phyloP scores from a whole-genome alignment of 306 rosid genomes.

The Trichosanthes truncata region DNA sequence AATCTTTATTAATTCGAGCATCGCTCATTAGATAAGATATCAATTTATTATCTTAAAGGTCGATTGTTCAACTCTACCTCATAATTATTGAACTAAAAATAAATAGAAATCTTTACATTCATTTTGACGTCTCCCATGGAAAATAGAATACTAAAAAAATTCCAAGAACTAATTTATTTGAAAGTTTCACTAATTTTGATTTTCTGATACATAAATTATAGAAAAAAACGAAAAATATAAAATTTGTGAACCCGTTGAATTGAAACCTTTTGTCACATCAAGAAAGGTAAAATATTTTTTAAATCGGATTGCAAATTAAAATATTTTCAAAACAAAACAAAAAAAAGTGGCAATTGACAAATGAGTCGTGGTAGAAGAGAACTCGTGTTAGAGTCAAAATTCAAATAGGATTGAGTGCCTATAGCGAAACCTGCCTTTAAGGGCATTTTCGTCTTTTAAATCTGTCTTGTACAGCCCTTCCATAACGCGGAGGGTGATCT shows the following conservation, averaged over 20 bases:
- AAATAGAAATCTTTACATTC: too few relatives aligned
- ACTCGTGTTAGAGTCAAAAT: background rate
- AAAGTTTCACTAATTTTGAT: too few relatives aligned
- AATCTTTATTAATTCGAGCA: too few relatives aligned
- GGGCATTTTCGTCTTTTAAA: background rate
- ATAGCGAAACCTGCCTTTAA: background rate
- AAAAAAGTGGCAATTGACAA: background rate
- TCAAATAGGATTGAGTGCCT: background rate
- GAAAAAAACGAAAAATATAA: too few relatives aligned
- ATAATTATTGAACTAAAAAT: too few relatives aligned
- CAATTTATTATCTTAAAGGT: too few relatives aligned
- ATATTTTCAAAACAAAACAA: background rate
- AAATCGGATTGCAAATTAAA: background rate
- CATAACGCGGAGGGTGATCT: conserved; percentile 20
- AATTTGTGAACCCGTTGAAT: background rate
- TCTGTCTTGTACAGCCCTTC: background rate
- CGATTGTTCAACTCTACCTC: too few relatives aligned
- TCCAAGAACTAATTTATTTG: too few relatives aligned
- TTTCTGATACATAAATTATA: too few relatives aligned
- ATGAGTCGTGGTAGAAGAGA: background rate
- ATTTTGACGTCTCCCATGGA: too few relatives aligned
- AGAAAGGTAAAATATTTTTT: background rate
- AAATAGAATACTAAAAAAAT: too few relatives aligned
- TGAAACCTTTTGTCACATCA: background rate
- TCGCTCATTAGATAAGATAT: too few relatives aligned